A percentile compares a stretch with the other conserved stretches of the same genome.
phyloP scores from a whole-genome alignment of 1,284 basidiomycete genomes.

The Cutaneotrichosporon curvatum region DNA sequence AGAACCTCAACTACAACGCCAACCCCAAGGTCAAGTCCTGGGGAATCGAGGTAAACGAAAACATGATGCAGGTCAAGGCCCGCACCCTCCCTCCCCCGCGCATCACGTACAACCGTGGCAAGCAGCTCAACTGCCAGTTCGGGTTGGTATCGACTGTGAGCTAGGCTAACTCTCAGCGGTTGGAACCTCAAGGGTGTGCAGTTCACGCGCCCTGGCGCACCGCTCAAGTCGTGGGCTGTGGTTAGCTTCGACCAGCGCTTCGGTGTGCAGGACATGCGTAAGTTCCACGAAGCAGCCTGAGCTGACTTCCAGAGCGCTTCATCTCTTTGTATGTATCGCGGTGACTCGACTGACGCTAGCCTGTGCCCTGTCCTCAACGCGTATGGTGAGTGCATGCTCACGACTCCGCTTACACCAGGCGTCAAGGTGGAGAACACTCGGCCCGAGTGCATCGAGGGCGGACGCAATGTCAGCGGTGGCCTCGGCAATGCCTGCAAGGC shows the following conservation, averaged over 20 bases:
- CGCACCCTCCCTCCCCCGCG: slow-evolving; percentile 41
- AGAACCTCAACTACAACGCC: slow-evolving; percentile 32
- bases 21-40: slow-evolving; percentile 42
- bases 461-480: slow-evolving; percentile 2
- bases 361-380: slow-evolving; percentile 12
- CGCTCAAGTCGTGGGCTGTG: slow-evolving; percentile 44
- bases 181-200: slow-evolving; percentile 26
- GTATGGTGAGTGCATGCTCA: slow-evolving; percentile 12
- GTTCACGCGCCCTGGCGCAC: slow-evolving; percentile 37
- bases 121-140: slow-evolving; percentile 25
- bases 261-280: slow-evolving; percentile 16
- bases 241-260: slow-evolving; percentile 32
- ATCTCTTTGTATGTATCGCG: slow-evolving; percentile 4
- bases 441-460: slow-evolving; percentile 17
- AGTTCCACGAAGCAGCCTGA: slow-evolving; percentile 1
- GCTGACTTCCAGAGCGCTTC: slow-evolving; percentile 22
- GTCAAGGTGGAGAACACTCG: slow-evolving; percentile 26
- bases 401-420: slow-evolving; percentile 2
- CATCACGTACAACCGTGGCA: slow-evolving; percentile 32
- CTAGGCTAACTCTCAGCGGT: slow-evolving; percentile 5
- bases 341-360: background rate
- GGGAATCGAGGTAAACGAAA: slow-evolving; percentile 42
- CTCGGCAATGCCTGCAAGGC: slow-evolving; percentile 23
- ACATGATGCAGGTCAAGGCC: slow-evolving; percentile 39
- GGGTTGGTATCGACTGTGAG: slow-evolving; percentile 20